These are phyloP conservation scores for Strobilomyces dryophilus DNA, from an alignment of 768 basidiomycete genomes.

Conservation along the genomic window DNA sequence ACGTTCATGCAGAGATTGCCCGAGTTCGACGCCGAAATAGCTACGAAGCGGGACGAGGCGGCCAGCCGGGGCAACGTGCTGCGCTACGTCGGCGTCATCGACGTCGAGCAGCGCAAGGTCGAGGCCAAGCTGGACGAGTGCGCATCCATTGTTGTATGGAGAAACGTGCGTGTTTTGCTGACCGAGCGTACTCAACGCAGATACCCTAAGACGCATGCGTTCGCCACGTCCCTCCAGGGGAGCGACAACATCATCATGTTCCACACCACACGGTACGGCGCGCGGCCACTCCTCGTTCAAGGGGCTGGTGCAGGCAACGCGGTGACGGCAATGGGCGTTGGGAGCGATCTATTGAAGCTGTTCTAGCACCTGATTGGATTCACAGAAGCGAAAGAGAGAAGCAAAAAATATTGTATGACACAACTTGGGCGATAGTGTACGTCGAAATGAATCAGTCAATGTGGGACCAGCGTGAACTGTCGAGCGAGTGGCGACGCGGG, in stretches of 20 bases:
- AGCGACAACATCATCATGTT: constrained; percentile 99
- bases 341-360: constrained; percentile 75
- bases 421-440: not conserved
- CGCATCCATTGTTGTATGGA: constrained; percentile 18
- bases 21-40: constrained; percentile 79
- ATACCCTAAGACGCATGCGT: constrained; percentile 86
- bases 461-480: not conserved
- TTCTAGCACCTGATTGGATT: constrained; percentile 17
- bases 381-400: not conserved
- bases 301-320: constrained; percentile 97
- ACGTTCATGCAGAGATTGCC: constrained; percentile 79
- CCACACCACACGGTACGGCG: constrained; percentile 88
- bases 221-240: constrained; percentile 92
- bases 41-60: constrained; percentile 72
- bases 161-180: not conserved
- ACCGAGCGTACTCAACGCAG: constrained; percentile 36
- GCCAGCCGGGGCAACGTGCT: constrained; percentile 78
- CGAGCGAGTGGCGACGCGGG: constrained; percentile 2
- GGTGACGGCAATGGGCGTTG: constrained; percentile 97
- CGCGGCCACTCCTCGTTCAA: constrained; percentile 87
- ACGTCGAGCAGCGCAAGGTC: constrained; percentile 60
- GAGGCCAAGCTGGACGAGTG: constrained; percentile 90
- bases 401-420: constrained; percentile 2
- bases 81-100: constrained; percentile 92
- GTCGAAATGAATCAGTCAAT: not conserved